Conservation (phyloP, 306 rosid genomes). For the Castanopsis chinensis region DNA sequence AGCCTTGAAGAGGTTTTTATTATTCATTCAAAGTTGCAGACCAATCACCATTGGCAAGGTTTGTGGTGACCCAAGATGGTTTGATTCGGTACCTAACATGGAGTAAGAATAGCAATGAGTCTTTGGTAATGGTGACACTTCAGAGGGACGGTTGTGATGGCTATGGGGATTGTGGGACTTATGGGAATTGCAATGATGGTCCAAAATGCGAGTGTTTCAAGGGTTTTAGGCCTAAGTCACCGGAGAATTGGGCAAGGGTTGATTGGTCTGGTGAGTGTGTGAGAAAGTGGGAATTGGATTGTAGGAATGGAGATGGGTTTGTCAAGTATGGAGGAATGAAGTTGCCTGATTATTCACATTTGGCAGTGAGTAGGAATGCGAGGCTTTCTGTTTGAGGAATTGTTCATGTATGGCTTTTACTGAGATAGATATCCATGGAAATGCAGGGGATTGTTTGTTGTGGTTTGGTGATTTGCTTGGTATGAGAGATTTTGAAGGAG, state of each 20-base stretch:
- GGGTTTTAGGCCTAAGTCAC: conserved; percentile 20
- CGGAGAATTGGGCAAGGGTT: conserved; percentile 17
- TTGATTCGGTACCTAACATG: background rate
- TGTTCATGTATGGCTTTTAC: conserved; percentile 19
- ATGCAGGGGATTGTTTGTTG: conserved; percentile 22
- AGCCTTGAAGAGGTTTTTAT: no score
- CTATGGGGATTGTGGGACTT: conserved; percentile 19
- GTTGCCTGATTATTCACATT: conserved; percentile 15
- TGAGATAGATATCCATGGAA: conserved; percentile 4
- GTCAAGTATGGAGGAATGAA: conserved; percentile 9
- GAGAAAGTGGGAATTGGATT: conserved; percentile 12
- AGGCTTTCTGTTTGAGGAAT: conserved; percentile 20
- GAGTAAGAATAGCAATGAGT: background rate
- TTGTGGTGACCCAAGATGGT: conserved; percentile 16
- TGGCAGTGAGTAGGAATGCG: conserved; percentile 8
- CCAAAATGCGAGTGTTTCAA: conserved; percentile 16
- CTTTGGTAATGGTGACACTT: background rate
- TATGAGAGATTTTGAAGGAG: conserved; percentile 8
- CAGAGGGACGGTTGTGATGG: conserved; percentile 13
- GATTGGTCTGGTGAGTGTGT: conserved; percentile 18
- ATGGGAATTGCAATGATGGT: conserved; percentile 9
- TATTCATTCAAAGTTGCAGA: no score
- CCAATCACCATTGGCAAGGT: conserved; percentile 6
- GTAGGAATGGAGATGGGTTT: conserved; percentile 26
- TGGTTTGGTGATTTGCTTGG: conserved; percentile 29